These are phyloP conservation scores for Meira miltonrushii DNA, from an alignment of 1,284 basidiomycete species.

Conservation along the genomic window DNA sequence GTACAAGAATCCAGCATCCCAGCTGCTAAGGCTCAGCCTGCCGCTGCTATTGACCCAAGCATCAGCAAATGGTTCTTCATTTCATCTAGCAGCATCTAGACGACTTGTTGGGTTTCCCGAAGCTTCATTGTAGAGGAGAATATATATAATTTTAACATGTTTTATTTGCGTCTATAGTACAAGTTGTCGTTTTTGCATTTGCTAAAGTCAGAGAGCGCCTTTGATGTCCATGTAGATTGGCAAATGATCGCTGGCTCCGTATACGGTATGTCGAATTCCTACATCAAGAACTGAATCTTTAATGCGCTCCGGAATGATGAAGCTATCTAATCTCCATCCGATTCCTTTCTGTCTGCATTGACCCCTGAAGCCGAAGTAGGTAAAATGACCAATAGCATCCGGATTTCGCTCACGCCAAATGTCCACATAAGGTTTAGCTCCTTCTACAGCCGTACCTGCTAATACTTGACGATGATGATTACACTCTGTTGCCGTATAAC, in stretches of 20 bases:
- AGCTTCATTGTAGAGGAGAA: no score
- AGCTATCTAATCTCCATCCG: slow-evolving; percentile 81
- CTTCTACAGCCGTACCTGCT: slow-evolving; percentile 31
- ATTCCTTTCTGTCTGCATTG: slow-evolving; percentile 72
- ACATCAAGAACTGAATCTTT: slow-evolving; percentile 64
- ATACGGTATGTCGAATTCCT: slow-evolving; percentile 66
- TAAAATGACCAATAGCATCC: slow-evolving; percentile 62
- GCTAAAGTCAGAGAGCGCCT: neutral
- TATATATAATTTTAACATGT: neutral
- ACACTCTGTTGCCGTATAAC: slow-evolving; percentile 58
- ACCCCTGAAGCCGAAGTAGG: slow-evolving; percentile 79
- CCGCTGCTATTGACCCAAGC: slow-evolving; percentile 50
- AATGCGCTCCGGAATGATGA: slow-evolving; percentile 60
- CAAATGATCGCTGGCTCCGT: slow-evolving; percentile 15
- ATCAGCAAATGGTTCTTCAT: slow-evolving; percentile 54
- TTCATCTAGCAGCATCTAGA: slow-evolving; percentile 9
- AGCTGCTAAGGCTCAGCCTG: slow-evolving; percentile 60
- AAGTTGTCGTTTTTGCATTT: neutral
- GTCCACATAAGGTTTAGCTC: slow-evolving; percentile 62
- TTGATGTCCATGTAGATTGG: slow-evolving; percentile 12
- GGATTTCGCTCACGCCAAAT: slow-evolving; percentile 76
- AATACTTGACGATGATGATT: slow-evolving; percentile 51
- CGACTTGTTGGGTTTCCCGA: neutral
- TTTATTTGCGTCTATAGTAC: neutral
- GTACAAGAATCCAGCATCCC: slow-evolving; percentile 67